Evolutionary conservation across 148 eudicot species (phyloP), one percentile per base, ranked within the genome.

Genomic region (Vaccinium vitisidaea): DNA sequence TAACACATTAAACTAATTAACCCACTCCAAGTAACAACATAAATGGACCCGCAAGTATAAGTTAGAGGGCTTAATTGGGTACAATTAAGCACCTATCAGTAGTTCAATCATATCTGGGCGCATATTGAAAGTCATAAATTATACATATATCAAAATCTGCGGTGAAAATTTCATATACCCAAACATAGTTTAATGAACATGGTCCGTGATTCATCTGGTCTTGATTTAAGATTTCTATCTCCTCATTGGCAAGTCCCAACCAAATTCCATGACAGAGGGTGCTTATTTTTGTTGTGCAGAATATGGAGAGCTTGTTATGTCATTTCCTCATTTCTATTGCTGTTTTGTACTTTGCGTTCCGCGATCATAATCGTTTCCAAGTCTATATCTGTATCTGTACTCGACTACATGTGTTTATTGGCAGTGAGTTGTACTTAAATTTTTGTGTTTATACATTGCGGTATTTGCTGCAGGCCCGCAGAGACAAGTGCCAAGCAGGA

Each of bases 401-500:
- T 8, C 21, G 27, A 63, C 27, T 8, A 21, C n/a, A 23, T 21
- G 67, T 61, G 11, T 25, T 61, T 61, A 23, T 61, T 61, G 8
- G 11, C 2, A 21, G 25, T 21, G 3, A 61, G 25, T 61, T 61
- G 25, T 61, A 23, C 67, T 61, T 61, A 56, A 55, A 56, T 14
- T 15, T 56, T 0, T 4, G 21, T 56, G 46, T 13, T 23, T 23
- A 2, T 16, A 13, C 49, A 12, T 39, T 70, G 5, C 43, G 58
- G 19, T 61, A 56, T 27, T 77, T 18, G 5, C 80, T 27, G 8
- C 88, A 90, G 96, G 85, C 69, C 90, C 7, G 56, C 84, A 6
- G 88, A 85, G 84, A 73, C 85, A 81, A 86, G 79, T 80, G 27
- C 85, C 50, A 89, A 81, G 86, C 88, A 86, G 43, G 86, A 88